Evolutionary conservation across 2,329 filamentous ascomycete genomes (phyloP).

Genomic region (Mariannaea sp.): DNA sequence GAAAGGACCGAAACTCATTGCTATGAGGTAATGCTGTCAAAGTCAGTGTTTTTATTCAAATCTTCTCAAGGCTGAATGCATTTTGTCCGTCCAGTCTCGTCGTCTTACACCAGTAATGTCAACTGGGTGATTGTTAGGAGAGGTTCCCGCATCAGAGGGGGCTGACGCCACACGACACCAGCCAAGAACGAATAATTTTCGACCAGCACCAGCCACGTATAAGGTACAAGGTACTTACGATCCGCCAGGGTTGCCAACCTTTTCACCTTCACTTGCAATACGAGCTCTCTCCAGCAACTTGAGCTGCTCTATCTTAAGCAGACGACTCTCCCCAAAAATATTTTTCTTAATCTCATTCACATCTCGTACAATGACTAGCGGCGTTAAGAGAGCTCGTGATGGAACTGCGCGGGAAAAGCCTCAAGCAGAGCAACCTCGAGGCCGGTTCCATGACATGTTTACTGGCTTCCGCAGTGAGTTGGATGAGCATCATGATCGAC

Average conservation of each 20-base stretch:
- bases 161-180: conserved; percentile 8
- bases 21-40: conserved; percentile 3
- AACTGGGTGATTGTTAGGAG: conserved; percentile 8
- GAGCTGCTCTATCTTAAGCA: not conserved
- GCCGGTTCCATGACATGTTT: conserved; percentile 74
- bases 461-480: conserved; percentile 83
- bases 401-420: conserved; percentile 53
- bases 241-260: no score
- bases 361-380: conserved; percentile 41
- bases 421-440: conserved; percentile 42
- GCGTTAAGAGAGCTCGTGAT: conserved; percentile 59
- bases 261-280: conserved; percentile 29
- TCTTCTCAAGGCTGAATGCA: not conserved
- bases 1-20: conserved; percentile 18
- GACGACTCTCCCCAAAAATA: not conserved
- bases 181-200: conserved; percentile 32
- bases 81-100: not conserved
- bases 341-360: not conserved
- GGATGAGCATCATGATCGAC: conserved; percentile 91
- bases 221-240: no score
- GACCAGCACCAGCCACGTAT: conserved; percentile 9
- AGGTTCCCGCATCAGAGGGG: conserved; percentile 18
- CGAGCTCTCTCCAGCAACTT: conserved; percentile 25
- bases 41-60: not conserved
- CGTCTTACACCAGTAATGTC: conserved; percentile 20